Base-by-base conservation (phyloP, 345 rosid species). In the Camelina laxa region DNA sequence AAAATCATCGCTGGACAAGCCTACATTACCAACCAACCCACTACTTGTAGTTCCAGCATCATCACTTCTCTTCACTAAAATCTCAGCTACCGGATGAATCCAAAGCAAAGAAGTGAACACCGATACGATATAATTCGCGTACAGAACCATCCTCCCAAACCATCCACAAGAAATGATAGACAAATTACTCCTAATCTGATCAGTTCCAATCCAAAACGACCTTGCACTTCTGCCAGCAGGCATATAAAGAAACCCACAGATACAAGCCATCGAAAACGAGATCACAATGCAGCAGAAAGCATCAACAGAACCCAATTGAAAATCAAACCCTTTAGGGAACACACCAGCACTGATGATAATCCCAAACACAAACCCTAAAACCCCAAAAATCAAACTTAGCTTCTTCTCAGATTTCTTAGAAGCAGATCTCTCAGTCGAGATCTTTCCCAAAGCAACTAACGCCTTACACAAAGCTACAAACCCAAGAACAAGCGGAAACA, bases 181-280 rank as follows among this genome's bases (percentile, higher is more conserved):
- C 69, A 94, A 70, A 54, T 85, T 84, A 9, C 83, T 85, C 36
- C 91, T 79, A 68, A 88, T 66, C 83, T 91, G 98, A 86, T 94
- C 96, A 7, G 97, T 91, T 15, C 97, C 98, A 19, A 94, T 85
- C 97, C 98, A 91, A 81, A 94, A 88, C 6, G 95, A 84, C 60
- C 97, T 65, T 2, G 92, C 97, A 75, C 77, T 84, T 85, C 91
- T 91, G 47, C 83, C 84, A 0, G 91, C 88, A 33, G 97, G 93
- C 85, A 91, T 82, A 76, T 88, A 94, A 30, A 94, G 68, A 56
- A 83, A 75, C 3, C 93, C 90, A 8, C 85, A 70, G 0, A 87
- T 50, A 65, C 91, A 82, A 22, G 96, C 97, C 93, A 86, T 87
- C 1, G 83, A 80, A 38, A 73, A 27, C 2, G 89, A 84, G 44